Conservation (phyloP, 306 rosid species). For the Quercus agrifolia region DNA sequence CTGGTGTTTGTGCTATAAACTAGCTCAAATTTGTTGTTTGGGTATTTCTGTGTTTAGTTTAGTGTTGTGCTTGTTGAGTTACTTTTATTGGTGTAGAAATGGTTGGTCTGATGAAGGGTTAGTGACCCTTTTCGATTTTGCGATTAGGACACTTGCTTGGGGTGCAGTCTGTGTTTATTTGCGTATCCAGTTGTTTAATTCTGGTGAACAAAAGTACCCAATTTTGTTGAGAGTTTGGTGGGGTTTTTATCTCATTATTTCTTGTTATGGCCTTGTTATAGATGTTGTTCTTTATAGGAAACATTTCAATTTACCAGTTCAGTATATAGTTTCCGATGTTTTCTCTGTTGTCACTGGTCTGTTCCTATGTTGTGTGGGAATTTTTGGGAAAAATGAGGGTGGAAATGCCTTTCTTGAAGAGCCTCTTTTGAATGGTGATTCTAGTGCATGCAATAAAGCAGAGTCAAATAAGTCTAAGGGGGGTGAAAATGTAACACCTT, state of each 20-base stretch:
- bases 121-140: constrained; percentile 41
- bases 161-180: constrained; percentile 36
- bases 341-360: constrained; percentile 40
- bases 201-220: constrained; percentile 21
- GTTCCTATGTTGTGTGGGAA: constrained; percentile 39
- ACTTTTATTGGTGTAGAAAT: constrained; percentile 37
- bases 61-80: constrained; percentile 34
- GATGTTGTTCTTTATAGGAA: constrained; percentile 36
- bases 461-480: constrained; percentile 20
- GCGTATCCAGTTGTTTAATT: constrained; percentile 15
- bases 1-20: constrained; percentile 17
- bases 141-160: constrained; percentile 43
- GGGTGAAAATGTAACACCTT: constrained; percentile 35
- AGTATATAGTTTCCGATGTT: constrained; percentile 41
- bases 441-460: constrained; percentile 9
- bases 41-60: constrained; percentile 32
- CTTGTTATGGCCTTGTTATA: constrained; percentile 39
- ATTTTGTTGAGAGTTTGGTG: constrained; percentile 46
- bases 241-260: constrained; percentile 43
- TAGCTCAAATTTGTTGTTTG: constrained; percentile 18
- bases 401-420: constrained; percentile 45
- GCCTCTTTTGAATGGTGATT: constrained; percentile 56
- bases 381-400: constrained; percentile 28
- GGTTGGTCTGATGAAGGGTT: constrained; percentile 35
- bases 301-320: constrained; percentile 29